Conservation (phyloP, 306 rosid genomes). For the Inga laurina region DNA sequence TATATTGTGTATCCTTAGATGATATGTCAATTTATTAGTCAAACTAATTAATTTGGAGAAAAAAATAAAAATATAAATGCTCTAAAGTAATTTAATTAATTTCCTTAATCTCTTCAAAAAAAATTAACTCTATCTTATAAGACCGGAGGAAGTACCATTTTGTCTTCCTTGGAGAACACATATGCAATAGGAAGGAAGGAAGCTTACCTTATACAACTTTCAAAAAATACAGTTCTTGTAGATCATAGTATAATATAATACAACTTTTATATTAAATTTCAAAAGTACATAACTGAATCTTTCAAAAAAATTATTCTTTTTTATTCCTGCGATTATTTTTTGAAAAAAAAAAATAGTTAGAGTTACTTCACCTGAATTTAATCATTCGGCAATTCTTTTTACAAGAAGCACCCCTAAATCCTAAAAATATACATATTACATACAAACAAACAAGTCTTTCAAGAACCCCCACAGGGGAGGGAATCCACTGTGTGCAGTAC, state of each 20-base stretch:
- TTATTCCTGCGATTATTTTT: neutral
- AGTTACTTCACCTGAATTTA: neutral
- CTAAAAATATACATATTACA: neutral
- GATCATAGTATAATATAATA: no score
- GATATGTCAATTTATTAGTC: no score
- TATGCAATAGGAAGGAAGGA: neutral
- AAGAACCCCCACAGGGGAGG: neutral
- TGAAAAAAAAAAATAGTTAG: neutral
- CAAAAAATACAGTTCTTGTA: no score
- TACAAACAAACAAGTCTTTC: neutral
- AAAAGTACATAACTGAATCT: neutral
- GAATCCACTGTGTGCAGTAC: conserved; percentile 20
- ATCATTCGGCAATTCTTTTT: neutral
- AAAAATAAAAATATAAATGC: no score
- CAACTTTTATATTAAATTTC: no score
- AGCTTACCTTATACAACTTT: neutral
- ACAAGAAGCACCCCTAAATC: neutral
- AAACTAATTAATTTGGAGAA: no score
- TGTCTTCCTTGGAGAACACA: no score
- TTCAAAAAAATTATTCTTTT: neutral
- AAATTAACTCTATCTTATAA: no score
- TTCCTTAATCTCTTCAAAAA: no score
- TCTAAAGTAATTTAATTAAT: no score
- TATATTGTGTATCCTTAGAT: no score
- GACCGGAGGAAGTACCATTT: no score